Base-by-base conservation (phyloP, 163 green algal genomes). In the Chloromonas sp. region DNA sequence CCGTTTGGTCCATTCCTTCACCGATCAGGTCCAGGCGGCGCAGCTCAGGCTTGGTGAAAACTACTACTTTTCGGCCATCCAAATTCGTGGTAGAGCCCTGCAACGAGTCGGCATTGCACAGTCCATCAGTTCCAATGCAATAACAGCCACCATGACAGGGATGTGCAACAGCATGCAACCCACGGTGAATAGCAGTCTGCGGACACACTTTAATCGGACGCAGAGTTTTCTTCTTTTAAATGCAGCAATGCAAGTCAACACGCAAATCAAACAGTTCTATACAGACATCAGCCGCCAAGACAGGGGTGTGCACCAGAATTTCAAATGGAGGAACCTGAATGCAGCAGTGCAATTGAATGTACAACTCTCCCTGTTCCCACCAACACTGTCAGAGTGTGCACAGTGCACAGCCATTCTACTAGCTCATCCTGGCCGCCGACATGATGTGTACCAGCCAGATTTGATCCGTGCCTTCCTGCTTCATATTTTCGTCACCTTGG, bases 61-160 rank as follows among this genome's bases (percentile, higher is more conserved):
- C 79, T 1, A 87, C 87, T 76, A 85, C 80, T 71, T 86, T 85
- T 1, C 36, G 62, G 78, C 87, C 87, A 60, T 89, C 86, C 61
- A 84, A 76, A 60, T 78, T 76, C 1, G 76, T 36, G 1, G 83
- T 86, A 70, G 76, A 84, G 61, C 84, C 87, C 84, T 88, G 82
- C 1, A 57, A 3, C 71, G 11, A 11, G 5, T 58, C 13, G 2
- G 3, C 78, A 14, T 62, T 2, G 78, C 14, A 2, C 2, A 82
- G 78, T 3, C 62, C 36, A 3, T 62, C 57, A 82, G 57, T 61
- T 62, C 58, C 8, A 62, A 14, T 15, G 58, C 78, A 70, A 58
- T 36, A 36, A 36, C 36, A 36, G 36, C 36, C 36, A 36, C 36
- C 36, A 36, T 36, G 36, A 36, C 36, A 36, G 36, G 36, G 36